Evolutionary conservation across 2,329 filamentous ascomycete genomes (phyloP).

Genomic region (Ascochyta fabae): DNA sequence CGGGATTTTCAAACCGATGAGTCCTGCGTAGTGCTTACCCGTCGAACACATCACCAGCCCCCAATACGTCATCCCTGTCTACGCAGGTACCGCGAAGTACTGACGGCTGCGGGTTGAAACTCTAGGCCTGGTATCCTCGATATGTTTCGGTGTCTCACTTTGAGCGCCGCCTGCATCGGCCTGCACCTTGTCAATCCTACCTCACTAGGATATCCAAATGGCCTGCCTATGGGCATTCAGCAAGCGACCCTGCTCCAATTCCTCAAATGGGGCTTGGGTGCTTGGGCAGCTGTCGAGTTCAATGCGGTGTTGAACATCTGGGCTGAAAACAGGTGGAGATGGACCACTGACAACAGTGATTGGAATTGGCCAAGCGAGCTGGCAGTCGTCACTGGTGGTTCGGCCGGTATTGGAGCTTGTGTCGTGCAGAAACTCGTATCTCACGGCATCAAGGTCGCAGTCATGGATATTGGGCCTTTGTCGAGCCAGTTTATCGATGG

Average conservation of each 20-base stretch:
- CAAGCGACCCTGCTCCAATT: conserved; percentile 28
- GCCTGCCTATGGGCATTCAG: conserved; percentile 30
- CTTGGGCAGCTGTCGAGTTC: conserved; percentile 31
- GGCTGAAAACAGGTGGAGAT: conserved; percentile 51
- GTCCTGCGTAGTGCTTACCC: conserved; percentile 8
- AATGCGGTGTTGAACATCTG: conserved; percentile 40
- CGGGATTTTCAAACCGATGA: not conserved
- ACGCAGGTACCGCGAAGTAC: conserved; percentile 1
- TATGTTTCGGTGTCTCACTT: conserved; percentile 31
- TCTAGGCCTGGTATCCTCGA: conserved; percentile 3
- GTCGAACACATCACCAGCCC: not conserved
- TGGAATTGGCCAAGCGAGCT: conserved; percentile 45
- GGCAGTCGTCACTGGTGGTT: conserved; percentile 48
- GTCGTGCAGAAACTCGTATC: conserved; percentile 42
- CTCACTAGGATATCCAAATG: conserved; percentile 22
- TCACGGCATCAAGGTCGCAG: conserved; percentile 43
- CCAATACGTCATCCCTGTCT: conserved; percentile 7
- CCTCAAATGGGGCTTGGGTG: conserved; percentile 37
- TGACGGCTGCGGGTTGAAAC: conserved; percentile 2
- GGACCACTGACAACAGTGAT: conserved; percentile 34
- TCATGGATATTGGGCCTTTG: conserved; percentile 44
- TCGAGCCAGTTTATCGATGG: conserved; percentile 36
- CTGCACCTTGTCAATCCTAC: conserved; percentile 28
- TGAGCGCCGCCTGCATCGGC: conserved; percentile 25
- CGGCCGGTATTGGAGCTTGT: conserved; percentile 44